Percentiles rank a stretch among this genome's conserved stretches.
Conservation (phyloP, 2,329 filamentous ascomycete genomes). For the Alternaria sp. region DNA sequence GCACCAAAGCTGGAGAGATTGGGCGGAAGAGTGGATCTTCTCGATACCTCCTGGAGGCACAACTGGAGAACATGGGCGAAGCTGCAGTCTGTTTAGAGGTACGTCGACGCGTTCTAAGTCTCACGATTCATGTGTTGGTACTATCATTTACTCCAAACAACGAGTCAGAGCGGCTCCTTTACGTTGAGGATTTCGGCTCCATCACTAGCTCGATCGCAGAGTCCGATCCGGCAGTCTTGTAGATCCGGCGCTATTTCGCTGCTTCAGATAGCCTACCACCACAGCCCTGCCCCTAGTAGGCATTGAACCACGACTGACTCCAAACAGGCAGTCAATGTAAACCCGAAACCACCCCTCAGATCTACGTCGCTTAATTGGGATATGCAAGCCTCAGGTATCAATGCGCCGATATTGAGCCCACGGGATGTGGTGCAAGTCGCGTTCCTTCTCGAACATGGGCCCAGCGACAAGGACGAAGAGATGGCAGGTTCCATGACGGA, state of each 20-base stretch:
- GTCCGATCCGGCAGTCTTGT: conserved; percentile 18
- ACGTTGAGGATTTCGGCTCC: conserved; percentile 8
- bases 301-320: conserved; percentile 19
- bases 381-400: conserved; percentile 43
- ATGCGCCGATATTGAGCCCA: conserved; percentile 61
- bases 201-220: conserved; percentile 12
- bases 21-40: conserved; percentile 51
- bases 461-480: conserved; percentile 51
- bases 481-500: conserved; percentile 42
- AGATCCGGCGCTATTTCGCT: conserved; percentile 18
- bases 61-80: conserved; percentile 93
- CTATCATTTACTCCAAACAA: conserved; percentile 21
- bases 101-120: conserved; percentile 18
- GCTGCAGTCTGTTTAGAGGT: conserved; percentile 79
- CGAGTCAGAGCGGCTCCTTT: conserved; percentile 7
- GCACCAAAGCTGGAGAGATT: conserved; percentile 81
- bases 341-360: conserved; percentile 60
- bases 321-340: conserved; percentile 51
- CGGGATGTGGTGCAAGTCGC: conserved; percentile 70
- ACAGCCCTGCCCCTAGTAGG: conserved; percentile 11
- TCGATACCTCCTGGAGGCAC: conserved; percentile 84
- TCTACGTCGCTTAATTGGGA: conserved; percentile 64
- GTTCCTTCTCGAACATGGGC: conserved; percentile 65
- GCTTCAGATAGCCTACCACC: conserved; percentile 6
- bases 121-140: conserved; percentile 4